Percentiles rank a stretch among this genome's conserved stretches.
Evolutionary conservation across 2,329 filamentous ascomycete genomes (phyloP).

Genomic region (Penicillium sp.): DNA sequence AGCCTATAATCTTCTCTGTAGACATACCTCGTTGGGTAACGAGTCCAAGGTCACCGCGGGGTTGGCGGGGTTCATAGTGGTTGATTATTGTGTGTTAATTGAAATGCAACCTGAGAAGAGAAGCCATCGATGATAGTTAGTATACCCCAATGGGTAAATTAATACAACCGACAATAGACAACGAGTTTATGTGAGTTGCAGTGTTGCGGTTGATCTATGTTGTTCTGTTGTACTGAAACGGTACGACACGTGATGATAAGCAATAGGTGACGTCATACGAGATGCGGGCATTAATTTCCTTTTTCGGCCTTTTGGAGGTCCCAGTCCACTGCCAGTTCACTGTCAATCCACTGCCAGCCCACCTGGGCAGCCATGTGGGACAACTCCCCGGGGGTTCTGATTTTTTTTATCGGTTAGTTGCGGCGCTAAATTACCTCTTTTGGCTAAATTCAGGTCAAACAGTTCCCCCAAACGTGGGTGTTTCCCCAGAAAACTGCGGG

Average conservation of each 20-base stretch:
- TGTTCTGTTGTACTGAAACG: too few relatives aligned
- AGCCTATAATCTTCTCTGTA: background rate
- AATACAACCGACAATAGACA: background rate
- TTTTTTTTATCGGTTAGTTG: background rate
- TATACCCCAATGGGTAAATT: background rate
- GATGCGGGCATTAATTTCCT: background rate
- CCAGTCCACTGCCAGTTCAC: background rate
- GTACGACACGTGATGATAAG: too few relatives aligned
- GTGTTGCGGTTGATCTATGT: background rate
- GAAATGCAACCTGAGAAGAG: background rate
- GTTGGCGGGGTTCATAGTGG: conserved; percentile 15
- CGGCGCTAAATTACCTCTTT: conserved; percentile 1
- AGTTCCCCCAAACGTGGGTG: background rate
- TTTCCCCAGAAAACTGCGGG: conserved; percentile 19
- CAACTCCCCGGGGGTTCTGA: background rate
- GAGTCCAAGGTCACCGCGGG: conserved; percentile 23
- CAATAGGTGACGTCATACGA: background rate
- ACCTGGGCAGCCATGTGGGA: background rate
- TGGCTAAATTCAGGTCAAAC: background rate
- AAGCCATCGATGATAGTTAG: background rate
- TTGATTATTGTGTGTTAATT: background rate
- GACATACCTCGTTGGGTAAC: conserved; percentile 40
- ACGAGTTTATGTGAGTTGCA: background rate
- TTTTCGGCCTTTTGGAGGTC: background rate
- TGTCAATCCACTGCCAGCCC: background rate